Percentiles rank a stretch among this genome's conserved stretches.
phyloP scores from a whole-genome alignment of 192 early-diverging fungal species.

The Entrophospora sp. region DNA sequence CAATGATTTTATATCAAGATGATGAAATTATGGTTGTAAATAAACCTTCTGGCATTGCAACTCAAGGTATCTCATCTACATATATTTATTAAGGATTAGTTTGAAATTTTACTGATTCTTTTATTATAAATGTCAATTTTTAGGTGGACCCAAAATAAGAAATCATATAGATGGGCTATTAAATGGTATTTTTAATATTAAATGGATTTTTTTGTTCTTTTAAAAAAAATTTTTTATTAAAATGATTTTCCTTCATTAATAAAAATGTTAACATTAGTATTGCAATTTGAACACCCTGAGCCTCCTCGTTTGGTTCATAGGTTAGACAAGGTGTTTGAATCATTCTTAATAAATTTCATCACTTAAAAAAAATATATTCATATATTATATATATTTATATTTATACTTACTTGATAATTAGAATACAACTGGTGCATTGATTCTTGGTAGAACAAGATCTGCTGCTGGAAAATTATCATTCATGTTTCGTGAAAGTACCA shows the following conservation, averaged over 20 bases:
- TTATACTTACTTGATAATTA: background rate
- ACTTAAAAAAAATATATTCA: too few species aligned
- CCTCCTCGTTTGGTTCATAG: background rate
- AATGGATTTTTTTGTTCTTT: background rate
- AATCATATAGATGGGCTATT: background rate
- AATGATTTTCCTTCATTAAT: background rate
- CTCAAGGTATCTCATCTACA: too few species aligned
- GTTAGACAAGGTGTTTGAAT: background rate
- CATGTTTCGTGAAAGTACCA: background rate
- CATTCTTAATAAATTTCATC: background rate
- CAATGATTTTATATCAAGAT: constrained; percentile 7
- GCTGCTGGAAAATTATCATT: background rate
- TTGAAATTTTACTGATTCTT: too few species aligned
- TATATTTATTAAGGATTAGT: too few species aligned
- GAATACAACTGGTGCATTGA: background rate
- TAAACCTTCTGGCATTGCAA: background rate
- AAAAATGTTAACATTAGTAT: too few species aligned
- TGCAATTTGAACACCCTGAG: background rate
- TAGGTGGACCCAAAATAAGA: background rate
- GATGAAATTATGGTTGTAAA: background rate
- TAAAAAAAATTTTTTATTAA: background rate
- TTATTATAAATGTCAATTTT: too few species aligned
- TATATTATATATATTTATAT: too few species aligned
- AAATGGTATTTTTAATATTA: background rate
- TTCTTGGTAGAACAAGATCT: background rate